Evolutionary conservation across 208 protist species (phyloP), one percentile per base, ranked within the genome.

Genomic region (Crithidia acanthocephali): DNA sequence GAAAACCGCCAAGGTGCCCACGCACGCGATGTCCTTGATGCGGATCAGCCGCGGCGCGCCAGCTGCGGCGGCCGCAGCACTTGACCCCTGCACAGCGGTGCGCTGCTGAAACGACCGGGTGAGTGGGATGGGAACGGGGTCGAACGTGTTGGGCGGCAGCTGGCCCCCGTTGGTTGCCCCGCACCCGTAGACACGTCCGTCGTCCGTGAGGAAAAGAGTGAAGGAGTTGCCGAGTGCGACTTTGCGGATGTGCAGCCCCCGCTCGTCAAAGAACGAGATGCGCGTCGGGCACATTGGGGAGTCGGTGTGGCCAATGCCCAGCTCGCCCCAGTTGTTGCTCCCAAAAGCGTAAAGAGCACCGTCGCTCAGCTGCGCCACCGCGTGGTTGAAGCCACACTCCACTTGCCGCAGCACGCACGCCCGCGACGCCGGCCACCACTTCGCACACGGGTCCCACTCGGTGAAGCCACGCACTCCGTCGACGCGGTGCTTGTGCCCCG

Each of bases 321-420:
- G 74, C 57, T 93, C 88, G 44, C 88, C 88, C 85, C 85, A 91
- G 47, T 76, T 89, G 72, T 93, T 93, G 77, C 83, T 85, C 18
- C 88, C 88, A 59, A 85, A 93, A 2, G 83, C 73, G 73, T 83
- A 81, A 30, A 90, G 73, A 6, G 62, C 63, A 23, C 85, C 88
- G 52, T 72, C 71, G 23, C 68, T 84, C 15, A 93, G 80, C 27
- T 64, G 68, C 27, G 80, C 51, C 44, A 91, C 56, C 0, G 80
- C 60, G 68, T 93, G 88, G 69, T 91, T 89, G 69, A 82, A 89
- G 25, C 85, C 88, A 62, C 85, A 85, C 15, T 59, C 42, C 44
- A 93, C 61, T 15, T 27, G 33, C 37, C 70, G 76, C 40, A 93
- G 68, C 30, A 79, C 76, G 20, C 40, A 40, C 11, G 40, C 18